phyloP scores from a whole-genome alignment of 352 stramenopile species.

The Plasmopara viticola region DNA sequence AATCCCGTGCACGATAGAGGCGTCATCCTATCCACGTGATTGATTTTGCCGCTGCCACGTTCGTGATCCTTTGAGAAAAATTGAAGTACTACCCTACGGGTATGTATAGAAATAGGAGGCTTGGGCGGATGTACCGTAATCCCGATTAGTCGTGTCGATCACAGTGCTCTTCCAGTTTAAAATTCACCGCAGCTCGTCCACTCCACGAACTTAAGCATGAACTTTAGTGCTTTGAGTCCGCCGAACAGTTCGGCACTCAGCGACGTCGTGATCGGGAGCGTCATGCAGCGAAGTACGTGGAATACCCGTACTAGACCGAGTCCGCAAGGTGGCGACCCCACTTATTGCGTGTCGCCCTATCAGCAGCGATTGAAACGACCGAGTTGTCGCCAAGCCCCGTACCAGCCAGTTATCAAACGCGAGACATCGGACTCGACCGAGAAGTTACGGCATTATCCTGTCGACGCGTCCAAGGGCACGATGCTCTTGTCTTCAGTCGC shows the following conservation, averaged over 20 bases:
- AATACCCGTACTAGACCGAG: background rate
- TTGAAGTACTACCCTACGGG: no score
- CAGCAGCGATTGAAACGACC: background rate
- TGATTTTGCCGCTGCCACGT: no score
- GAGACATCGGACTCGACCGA: background rate
- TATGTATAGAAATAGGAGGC: no score
- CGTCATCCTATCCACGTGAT: no score
- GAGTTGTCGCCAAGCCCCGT: background rate
- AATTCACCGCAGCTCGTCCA: background rate
- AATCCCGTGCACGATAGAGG: no score
- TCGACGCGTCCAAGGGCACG: no score
- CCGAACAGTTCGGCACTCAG: constrained; percentile 3
- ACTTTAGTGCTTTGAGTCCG: background rate
- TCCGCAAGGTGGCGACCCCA: background rate
- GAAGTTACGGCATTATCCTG: background rate
- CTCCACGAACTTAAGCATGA: background rate
- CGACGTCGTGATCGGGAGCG: constrained; percentile 4
- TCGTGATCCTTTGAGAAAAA: no score
- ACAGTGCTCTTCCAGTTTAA: no score
- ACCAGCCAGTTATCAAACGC: background rate
- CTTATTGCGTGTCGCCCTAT: background rate
- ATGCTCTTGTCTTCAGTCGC: background rate
- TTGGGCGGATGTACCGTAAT: no score
- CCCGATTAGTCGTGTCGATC: no score
- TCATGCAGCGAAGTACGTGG: constrained; percentile 4